Conservation (phyloP, 2,329 filamentous ascomycete species). For the Aspergillus transmontanensis region DNA sequence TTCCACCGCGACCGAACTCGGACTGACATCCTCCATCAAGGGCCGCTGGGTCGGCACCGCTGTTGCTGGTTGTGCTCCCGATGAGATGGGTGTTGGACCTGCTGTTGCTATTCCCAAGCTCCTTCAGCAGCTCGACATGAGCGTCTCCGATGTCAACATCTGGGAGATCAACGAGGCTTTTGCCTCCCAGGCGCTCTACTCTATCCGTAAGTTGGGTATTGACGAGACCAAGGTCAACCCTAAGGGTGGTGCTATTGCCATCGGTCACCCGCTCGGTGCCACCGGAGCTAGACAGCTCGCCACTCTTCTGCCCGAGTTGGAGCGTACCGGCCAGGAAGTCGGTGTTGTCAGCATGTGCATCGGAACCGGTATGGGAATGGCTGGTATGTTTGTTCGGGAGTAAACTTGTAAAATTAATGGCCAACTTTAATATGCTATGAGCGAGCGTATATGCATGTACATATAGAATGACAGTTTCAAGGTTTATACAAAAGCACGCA, state of each 20-base stretch:
- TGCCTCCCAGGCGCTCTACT: constrained; percentile 68
- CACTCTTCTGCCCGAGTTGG: constrained; percentile 71
- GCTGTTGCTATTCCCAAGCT: constrained; percentile 83
- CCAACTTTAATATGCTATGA: constrained; percentile 18
- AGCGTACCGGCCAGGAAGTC: constrained; percentile 68
- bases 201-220: constrained; percentile 63
- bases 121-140: constrained; percentile 68
- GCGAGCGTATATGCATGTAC: constrained; percentile 20
- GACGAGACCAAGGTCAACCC: constrained; percentile 77
- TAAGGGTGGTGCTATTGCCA: constrained; percentile 89
- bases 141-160: constrained; percentile 70
- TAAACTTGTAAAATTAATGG: constrained; percentile 35
- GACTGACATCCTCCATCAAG: constrained; percentile 69
- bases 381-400: constrained; percentile 67
- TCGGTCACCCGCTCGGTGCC: constrained; percentile 88
- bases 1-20: constrained; percentile 74
- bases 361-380: constrained; percentile 79
- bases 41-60: constrained; percentile 80
- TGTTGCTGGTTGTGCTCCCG: constrained; percentile 76
- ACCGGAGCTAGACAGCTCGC: constrained; percentile 81
- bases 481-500: not conserved
- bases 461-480: constrained; percentile 9
- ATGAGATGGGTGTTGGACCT: constrained; percentile 93
- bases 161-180: constrained; percentile 95
- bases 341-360: constrained; percentile 92